These are phyloP conservation scores for Hibiscus trionum DNA, from an alignment of 345 rosid genomes.

Conservation along the genomic window DNA sequence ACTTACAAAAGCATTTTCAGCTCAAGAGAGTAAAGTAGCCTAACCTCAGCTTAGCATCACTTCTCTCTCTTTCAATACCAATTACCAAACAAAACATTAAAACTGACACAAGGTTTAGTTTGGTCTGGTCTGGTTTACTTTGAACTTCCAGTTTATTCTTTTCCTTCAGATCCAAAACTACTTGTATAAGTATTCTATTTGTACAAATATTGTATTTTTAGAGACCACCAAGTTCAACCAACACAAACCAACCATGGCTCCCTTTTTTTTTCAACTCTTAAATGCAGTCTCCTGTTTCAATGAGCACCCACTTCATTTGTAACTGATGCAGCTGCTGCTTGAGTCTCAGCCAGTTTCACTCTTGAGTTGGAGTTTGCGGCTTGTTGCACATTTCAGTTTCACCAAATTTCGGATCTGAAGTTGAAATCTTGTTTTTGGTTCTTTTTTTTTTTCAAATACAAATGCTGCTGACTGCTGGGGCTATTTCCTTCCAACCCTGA, in stretches of 20 bases:
- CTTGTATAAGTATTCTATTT: background rate
- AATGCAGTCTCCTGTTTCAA: conserved; percentile 3
- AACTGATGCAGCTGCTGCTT: background rate
- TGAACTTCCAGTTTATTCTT: conserved; percentile 1
- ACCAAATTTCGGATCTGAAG: conserved; percentile 7
- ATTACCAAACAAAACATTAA: background rate
- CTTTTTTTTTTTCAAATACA: background rate
- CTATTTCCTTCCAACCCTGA: background rate
- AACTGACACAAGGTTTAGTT: background rate
- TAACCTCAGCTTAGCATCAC: background rate
- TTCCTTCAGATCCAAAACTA: conserved; percentile 3
- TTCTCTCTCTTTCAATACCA: background rate
- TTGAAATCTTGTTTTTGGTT: background rate
- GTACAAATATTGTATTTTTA: background rate
- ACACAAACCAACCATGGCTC: background rate
- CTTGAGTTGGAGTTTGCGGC: background rate
- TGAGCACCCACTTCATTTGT: background rate
- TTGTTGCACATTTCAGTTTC: background rate
- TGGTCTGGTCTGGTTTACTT: background rate
- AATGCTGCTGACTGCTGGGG: background rate
- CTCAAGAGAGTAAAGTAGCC: no score
- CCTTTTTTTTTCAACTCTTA: background rate
- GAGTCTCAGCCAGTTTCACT: background rate
- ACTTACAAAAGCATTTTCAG: no score
- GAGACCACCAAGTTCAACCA: background rate